Percentiles rank a stretch among this genome's conserved stretches.
Evolutionary conservation across 1,284 basidiomycete species (phyloP).

Genomic region (Coniferiporia sulphurascens): DNA sequence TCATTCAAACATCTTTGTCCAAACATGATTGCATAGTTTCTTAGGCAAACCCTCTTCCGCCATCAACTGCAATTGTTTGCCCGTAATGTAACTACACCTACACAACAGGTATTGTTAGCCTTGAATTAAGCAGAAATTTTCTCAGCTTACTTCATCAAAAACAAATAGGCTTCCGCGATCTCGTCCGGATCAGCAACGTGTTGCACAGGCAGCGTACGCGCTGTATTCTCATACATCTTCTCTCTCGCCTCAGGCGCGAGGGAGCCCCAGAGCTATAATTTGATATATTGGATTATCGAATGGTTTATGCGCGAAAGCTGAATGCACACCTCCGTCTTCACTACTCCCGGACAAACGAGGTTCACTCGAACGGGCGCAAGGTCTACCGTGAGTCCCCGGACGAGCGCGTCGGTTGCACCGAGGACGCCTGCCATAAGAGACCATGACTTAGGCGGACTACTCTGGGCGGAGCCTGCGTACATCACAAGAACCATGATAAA

Average conservation of each 20-base stretch:
- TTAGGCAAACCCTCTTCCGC: slow-evolving; percentile 14
- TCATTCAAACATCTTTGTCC: too few relatives aligned
- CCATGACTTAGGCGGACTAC: slow-evolving; percentile 19
- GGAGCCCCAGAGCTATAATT: slow-evolving; percentile 20
- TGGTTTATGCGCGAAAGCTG: neutral
- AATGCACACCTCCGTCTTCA: slow-evolving; percentile 18
- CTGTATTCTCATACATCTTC: slow-evolving; percentile 12
- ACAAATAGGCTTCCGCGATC: slow-evolving; percentile 24
- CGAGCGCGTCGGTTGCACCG: slow-evolving; percentile 21
- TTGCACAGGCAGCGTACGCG: slow-evolving; percentile 17
- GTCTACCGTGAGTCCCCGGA: slow-evolving; percentile 23
- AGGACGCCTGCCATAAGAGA: slow-evolving; percentile 20
- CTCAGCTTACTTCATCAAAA: slow-evolving; percentile 22
- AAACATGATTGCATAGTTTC: too few relatives aligned
- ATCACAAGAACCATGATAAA: neutral
- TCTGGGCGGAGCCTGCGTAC: slow-evolving; percentile 14
- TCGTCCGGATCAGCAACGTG: slow-evolving; percentile 21
- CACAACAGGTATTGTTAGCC: neutral
- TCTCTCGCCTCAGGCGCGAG: slow-evolving; percentile 11
- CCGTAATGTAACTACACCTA: slow-evolving; percentile 23
- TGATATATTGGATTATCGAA: neutral
- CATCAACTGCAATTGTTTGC: slow-evolving; percentile 22
- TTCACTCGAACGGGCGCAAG: slow-evolving; percentile 24
- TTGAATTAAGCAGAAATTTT: neutral
- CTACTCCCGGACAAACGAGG: slow-evolving; percentile 20